Evolutionary conservation across 345 rosid genomes (phyloP).

Genomic region (Bruguiera parviflora): DNA sequence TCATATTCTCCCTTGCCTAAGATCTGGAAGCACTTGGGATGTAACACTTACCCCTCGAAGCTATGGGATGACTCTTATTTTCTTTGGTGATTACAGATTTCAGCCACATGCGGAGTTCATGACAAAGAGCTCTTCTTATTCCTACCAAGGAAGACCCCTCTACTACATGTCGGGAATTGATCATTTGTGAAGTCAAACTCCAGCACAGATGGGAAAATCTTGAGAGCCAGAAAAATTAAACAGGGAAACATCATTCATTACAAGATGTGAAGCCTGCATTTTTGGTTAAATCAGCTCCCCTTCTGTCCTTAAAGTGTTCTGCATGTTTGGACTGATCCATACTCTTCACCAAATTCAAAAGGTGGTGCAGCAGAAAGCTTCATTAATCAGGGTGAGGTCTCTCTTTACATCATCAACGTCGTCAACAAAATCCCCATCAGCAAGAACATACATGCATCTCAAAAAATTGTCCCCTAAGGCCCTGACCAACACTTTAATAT

Average conservation of each 20-base stretch:
- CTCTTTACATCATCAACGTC: conserved; percentile 36
- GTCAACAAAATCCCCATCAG: conserved; percentile 87
- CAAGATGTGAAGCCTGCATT: conserved; percentile 40
- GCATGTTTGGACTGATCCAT: conserved; percentile 28
- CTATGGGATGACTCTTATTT: rapidly evolving
- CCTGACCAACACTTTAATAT: too few relatives aligned
- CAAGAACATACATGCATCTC: conserved; percentile 74
- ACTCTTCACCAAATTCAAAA: conserved; percentile 20
- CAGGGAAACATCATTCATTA: background rate
- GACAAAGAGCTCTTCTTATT: too few relatives aligned
- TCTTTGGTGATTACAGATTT: too few relatives aligned
- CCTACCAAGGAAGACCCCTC: too few relatives aligned
- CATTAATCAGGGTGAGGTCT: conserved; percentile 33
- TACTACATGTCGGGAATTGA: too few relatives aligned
- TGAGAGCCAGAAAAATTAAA: background rate
- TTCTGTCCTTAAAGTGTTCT: conserved; percentile 35
- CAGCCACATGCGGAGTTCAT: background rate
- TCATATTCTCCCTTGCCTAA: conserved; percentile 10
- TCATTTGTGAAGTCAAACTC: conserved; percentile 96
- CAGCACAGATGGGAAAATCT: conserved; percentile 37
- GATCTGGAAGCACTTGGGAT: too few relatives aligned
- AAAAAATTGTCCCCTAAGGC: conserved; percentile 36
- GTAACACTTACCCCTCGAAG: too few relatives aligned
- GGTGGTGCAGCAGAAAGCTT: background rate
- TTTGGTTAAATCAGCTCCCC: conserved; percentile 56